Percentiles rank a stretch among this genome's conserved stretches.
phyloP scores from a whole-genome alignment of 257 asterid genomes.

The Fraxinus quadrangulata region DNA sequence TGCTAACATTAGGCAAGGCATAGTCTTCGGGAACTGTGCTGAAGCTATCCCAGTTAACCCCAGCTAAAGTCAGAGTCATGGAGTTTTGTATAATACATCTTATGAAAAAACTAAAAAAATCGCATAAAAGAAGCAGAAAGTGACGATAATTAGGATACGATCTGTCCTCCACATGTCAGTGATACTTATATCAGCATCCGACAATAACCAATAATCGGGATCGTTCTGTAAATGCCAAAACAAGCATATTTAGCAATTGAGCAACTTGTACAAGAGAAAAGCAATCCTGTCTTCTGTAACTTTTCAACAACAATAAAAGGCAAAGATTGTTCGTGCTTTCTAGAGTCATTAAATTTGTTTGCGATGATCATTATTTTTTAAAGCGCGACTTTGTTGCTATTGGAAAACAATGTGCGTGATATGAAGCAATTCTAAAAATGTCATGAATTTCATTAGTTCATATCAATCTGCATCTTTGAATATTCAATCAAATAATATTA shows the following conservation, averaged over 20 bases:
- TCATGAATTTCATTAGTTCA: not conserved
- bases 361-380: not conserved
- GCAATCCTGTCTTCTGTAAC: not conserved
- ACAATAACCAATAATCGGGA: constrained; percentile 70
- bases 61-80: constrained; percentile 45
- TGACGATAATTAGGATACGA: constrained; percentile 52
- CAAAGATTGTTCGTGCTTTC: not conserved
- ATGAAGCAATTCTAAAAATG: not conserved
- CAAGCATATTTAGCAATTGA: not conserved
- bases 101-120: not conserved
- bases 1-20: constrained; percentile 36
- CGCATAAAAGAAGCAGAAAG: not conserved
- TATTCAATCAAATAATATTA: not conserved
- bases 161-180: constrained; percentile 75
- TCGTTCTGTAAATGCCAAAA: constrained; percentile 49
- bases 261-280: not conserved
- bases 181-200: constrained; percentile 65
- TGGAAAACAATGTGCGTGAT: not conserved
- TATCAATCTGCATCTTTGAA: constrained; percentile 5
- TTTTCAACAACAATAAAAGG: not conserved
- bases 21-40: constrained; percentile 42
- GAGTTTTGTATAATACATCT: constrained; percentile 25
- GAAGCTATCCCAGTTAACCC: constrained; percentile 52
- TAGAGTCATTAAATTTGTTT: not conserved
- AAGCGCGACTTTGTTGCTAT: constrained; percentile 4